A percentile compares a stretch with the other conserved stretches of the same genome.
Evolutionary conservation across 768 basidiomycete genomes (phyloP).

Genomic region (Ramaria rubella): DNA sequence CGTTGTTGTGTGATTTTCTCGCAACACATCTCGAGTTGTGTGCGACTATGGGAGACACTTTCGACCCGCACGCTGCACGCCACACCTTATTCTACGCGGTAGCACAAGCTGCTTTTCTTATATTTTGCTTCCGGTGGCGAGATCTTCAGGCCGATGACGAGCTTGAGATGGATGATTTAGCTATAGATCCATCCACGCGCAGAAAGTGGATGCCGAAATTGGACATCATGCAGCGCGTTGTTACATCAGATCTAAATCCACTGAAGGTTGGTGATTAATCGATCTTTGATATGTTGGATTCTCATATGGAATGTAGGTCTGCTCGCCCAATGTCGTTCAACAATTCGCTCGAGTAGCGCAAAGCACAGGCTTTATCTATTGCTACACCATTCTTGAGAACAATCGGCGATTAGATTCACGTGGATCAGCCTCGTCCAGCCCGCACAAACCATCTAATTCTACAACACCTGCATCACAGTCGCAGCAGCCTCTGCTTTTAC

Average conservation of each 20-base stretch:
- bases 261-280: slow-evolving; percentile 47
- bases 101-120: slow-evolving; percentile 84
- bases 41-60: slow-evolving; percentile 34
- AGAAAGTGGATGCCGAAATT: slow-evolving; percentile 85
- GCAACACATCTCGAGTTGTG: slow-evolving; percentile 69
- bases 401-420: slow-evolving; percentile 62
- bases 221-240: slow-evolving; percentile 67
- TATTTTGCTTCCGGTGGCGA: slow-evolving; percentile 97
- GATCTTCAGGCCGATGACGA: slow-evolving; percentile 57
- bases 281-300: neutral
- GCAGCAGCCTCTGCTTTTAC: neutral
- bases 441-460: slow-evolving; percentile 1
- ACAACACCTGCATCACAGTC: neutral
- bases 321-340: slow-evolving; percentile 81
- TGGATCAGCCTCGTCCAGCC: slow-evolving; percentile 20
- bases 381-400: slow-evolving; percentile 86
- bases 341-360: slow-evolving; percentile 94
- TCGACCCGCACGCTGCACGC: slow-evolving; percentile 30
- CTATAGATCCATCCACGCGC: slow-evolving; percentile 22
- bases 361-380: slow-evolving; percentile 87
- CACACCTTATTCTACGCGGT: slow-evolving; percentile 87
- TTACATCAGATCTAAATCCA: slow-evolving; percentile 82
- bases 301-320: slow-evolving; percentile 47
- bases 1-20: slow-evolving; percentile 83
- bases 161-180: slow-evolving; percentile 27